A percentile compares a stretch with the other conserved stretches of the same genome.
phyloP scores from a whole-genome alignment of 768 basidiomycete species.

The Trametes cinnabarina region DNA sequence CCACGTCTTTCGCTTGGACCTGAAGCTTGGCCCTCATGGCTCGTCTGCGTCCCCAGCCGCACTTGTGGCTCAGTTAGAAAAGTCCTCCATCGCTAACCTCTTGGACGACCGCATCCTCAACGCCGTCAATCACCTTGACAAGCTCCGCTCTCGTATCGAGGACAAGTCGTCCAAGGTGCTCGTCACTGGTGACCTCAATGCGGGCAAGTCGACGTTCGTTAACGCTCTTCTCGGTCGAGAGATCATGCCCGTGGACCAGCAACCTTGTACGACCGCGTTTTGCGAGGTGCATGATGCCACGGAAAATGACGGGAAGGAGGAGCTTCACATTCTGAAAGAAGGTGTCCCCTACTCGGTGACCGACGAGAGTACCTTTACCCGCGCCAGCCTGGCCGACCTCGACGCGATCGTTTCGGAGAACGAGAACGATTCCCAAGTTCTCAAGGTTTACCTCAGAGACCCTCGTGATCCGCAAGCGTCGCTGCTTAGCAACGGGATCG shows the following conservation, averaged over 20 bases:
- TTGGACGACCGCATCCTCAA: slow-evolving; percentile 79
- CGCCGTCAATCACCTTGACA: slow-evolving; percentile 76
- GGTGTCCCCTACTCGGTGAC: slow-evolving; percentile 62
- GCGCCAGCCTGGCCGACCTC: slow-evolving; percentile 63
- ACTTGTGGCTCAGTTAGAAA: slow-evolving; percentile 90
- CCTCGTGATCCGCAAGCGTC: slow-evolving; percentile 75
- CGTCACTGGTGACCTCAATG: slow-evolving; percentile 96
- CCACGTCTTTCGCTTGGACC: slow-evolving; percentile 86
- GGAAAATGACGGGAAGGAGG: slow-evolving; percentile 77
- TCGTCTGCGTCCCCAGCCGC: slow-evolving; percentile 59
- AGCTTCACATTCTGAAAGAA: slow-evolving; percentile 79
- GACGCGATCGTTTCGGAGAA: slow-evolving; percentile 78
- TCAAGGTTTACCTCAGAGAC: slow-evolving; percentile 90
- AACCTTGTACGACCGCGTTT: slow-evolving; percentile 95
- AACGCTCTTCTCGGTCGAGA: slow-evolving; percentile 89
- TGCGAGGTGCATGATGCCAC: slow-evolving; percentile 93
- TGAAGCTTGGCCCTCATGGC: slow-evolving; percentile 80
- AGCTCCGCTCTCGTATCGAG: slow-evolving; percentile 80
- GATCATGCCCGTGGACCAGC: slow-evolving; percentile 97
- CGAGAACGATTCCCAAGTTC: slow-evolving; percentile 63
- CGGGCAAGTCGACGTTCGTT: slow-evolving; percentile 98
- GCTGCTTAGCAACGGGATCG: slow-evolving; percentile 90
- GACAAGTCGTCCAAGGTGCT: slow-evolving; percentile 95
- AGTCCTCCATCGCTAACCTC: slow-evolving; percentile 87
- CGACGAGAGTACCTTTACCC: slow-evolving; percentile 76